Base-by-base conservation (phyloP, 768 basidiomycete genomes). In the Tricholomella constricta region DNA sequence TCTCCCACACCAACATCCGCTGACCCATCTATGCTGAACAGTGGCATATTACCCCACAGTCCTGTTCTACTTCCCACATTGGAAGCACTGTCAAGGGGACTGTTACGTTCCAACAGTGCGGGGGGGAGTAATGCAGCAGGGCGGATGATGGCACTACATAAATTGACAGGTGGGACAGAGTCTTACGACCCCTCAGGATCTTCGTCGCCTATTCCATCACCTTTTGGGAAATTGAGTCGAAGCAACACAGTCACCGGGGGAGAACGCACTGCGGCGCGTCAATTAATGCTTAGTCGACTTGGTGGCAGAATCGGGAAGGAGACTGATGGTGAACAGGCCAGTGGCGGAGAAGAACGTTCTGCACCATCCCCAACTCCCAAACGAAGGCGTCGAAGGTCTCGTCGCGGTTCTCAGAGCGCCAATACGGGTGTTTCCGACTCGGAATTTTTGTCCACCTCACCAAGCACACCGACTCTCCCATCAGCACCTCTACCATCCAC, bases 41-140 rank as follows among this genome's bases (percentile, higher is more conserved):
- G 85, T n/a, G 82, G 82, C 12, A 79, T 83, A 15, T 81, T 86
- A 5, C 82, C 86, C 2, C 76, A 85, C 6, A 85, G 84, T 2
- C 87, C 89, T 15, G 67, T 83, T 61, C 58, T 65, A 34, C 69
- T 88, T 31, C 91, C 91, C 0, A 83, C 89, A 3, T 76, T 96
- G 6, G 88, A 91, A 62, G 89, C 87, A 19, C 72, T 95, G 32
- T 86, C 86, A 64, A 82, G 77, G 62, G 87, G 88, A 14, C 80
- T 97, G 2, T 86, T 91, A 63, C 86, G 94, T 17, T 95, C 94
- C 2, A 94, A 95, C 66, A 95, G 94, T 63, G 91, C 90, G n/a
- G 89, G 88, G 19, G 80, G 88, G 47, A 81, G 85, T 19, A 57
- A 57, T 45, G 81, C 87, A 63, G 84, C 83, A 26, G 73, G 74